Base-by-base conservation (phyloP, 2,329 filamentous ascomycete species). In the Periconia sp. region DNA sequence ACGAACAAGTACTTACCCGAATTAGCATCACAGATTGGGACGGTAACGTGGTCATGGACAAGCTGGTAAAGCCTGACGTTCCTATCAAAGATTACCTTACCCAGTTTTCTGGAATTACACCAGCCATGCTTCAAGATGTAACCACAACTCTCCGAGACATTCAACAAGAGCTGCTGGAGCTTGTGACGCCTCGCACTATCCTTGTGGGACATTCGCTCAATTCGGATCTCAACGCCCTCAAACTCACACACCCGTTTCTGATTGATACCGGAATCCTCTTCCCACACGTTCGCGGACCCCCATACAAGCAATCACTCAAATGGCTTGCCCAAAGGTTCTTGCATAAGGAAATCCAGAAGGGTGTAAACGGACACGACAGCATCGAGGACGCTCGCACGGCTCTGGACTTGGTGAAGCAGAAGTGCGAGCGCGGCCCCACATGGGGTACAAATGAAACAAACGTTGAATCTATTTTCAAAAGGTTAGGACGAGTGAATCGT, bases 71-170 rank as follows among this genome's bases (percentile, higher is more conserved):
- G 76, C 94, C 94, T 0, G 82, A 87, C 43, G 87, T 89, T 61
- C 88, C 90, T n/a, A 92, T 99, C 66, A 88, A 85, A 52, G 89
- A 99, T 78, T 97, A 99, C 71, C 82, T 99, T 41, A 99, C 94
- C 1, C 87, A 83, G 63, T 80, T 86, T 74, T 99, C 94, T 0
- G 94, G 94, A 58, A 97, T 99, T 68, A 99, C 93, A 3, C 82
- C 89, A 65, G 85, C 87, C 59, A 92, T 92, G 84, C 84, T 99
- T 31, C 84, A 86, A 41, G 82, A 87, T 33, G 87, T 97, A 40
- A 95, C 90, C 0, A 97, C 92, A 2, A 92, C 87, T 0, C 82
- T 97, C 9, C 64, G 75, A 51, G 92, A 97, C 69, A 90, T 99
- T 47, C 94, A 99, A 72, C 73, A 82, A 50, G 87, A 86, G 58